These are phyloP conservation scores for Pestalotiopsis sp. DNA, from an alignment of 2,329 filamentous ascomycete genomes.

Conservation along the genomic window DNA sequence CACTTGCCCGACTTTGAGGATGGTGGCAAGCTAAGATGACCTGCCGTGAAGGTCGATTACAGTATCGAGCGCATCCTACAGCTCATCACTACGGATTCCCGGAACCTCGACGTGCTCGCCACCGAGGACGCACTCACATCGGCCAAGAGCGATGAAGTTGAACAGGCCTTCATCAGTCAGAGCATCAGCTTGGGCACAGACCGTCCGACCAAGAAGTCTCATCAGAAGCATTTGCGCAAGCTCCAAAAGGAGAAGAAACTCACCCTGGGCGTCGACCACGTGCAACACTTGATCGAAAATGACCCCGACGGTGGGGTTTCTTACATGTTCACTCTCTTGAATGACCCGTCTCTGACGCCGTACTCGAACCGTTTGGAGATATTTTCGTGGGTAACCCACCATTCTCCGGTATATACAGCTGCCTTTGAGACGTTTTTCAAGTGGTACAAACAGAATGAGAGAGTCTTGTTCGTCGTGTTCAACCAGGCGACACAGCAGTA, in stretches of 20 bases:
- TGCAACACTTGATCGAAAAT: neutral
- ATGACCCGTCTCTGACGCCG: neutral
- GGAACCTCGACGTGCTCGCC: neutral
- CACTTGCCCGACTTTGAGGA: neutral
- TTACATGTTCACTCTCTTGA: neutral
- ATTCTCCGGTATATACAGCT: neutral
- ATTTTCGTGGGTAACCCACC: neutral
- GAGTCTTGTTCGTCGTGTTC: neutral
- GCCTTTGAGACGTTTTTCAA: neutral
- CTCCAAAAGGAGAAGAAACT: neutral
- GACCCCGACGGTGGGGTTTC: neutral
- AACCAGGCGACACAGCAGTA: neutral
- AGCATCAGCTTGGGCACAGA: neutral
- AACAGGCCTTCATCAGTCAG: neutral
- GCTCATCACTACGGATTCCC: neutral
- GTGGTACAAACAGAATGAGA: neutral
- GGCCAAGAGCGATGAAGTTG: neutral
- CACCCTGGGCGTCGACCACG: neutral
- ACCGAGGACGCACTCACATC: neutral
- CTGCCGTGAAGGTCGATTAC: neutral
- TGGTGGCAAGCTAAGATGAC: neutral
- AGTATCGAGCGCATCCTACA: neutral
- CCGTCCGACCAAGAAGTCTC: neutral
- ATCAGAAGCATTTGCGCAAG: neutral
- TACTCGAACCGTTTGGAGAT: neutral